Evolutionary conservation across 345 rosid genomes (phyloP).

Genomic region (Odontarrhena argentea): DNA sequence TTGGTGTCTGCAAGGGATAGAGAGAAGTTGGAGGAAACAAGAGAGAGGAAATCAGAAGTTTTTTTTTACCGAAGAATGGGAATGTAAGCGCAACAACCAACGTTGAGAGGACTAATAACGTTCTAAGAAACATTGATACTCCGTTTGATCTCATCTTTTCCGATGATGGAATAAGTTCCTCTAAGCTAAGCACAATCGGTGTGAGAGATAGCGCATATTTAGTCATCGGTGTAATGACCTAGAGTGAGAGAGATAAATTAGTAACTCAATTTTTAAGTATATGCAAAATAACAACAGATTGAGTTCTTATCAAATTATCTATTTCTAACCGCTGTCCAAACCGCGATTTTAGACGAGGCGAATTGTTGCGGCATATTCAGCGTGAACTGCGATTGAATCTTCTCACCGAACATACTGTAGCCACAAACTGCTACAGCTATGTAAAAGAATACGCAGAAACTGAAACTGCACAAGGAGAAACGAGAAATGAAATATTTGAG

Average conservation of each 20-base stretch:
- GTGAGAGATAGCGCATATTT: constrained; percentile 71
- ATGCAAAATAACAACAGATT: not conserved
- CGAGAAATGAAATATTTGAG: not conserved
- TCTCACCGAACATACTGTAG: constrained; percentile 68
- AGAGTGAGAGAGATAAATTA: not conserved
- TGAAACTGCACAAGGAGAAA: constrained; percentile 55
- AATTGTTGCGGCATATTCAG: constrained; percentile 73
- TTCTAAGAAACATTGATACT: constrained; percentile 57
- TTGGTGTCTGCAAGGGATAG: no score
- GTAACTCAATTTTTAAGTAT: not conserved
- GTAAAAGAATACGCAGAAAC: constrained; percentile 56
- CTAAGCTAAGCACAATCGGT: constrained; percentile 71
- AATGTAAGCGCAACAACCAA: constrained; percentile 62
- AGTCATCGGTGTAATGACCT: constrained; percentile 75
- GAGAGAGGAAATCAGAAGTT: no score
- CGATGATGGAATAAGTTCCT: constrained; percentile 69
- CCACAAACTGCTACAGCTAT: constrained; percentile 60
- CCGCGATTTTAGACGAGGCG: constrained; percentile 61
- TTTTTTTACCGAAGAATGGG: constrained; percentile 69
- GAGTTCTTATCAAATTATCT: constrained; percentile 10
- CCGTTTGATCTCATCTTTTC: constrained; percentile 42
- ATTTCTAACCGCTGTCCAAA: constrained; percentile 67
- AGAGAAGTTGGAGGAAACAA: no score
- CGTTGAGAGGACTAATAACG: constrained; percentile 60
- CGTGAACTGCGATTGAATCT: constrained; percentile 75